Base-by-base conservation (phyloP, 768 basidiomycete genomes). In the Clathrus columnatus region DNA sequence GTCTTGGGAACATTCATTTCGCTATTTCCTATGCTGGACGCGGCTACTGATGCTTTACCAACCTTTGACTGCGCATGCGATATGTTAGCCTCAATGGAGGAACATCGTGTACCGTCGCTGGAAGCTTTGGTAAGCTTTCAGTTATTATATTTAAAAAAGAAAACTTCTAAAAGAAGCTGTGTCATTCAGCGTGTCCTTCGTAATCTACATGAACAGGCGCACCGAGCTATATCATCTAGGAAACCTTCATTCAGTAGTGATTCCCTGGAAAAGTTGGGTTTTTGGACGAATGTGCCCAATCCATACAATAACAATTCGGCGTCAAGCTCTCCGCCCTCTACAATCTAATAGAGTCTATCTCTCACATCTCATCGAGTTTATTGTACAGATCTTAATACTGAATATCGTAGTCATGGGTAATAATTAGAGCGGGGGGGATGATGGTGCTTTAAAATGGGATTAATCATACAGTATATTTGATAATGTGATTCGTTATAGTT, bases 211-310 rank as follows among this genome's bases (percentile, higher is more conserved):
- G 26, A 29, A 23, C 16, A 46, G 27, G 54, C 44, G 4, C 54
- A 55, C 7, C 54, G 21, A 27, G 54, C 54, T 16, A 21, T 16
- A 42, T 55, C 44, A n/a, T 44, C 46, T 18, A 26, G 54, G 21
- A 44, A 47, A 17, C 24, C 27, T 4, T 55, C 54, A 8, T 27
- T 17, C 29, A 36, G 18, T 16, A 30, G 44, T 47, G 26, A 30
- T 55, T 17, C 14, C n/a, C 36, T 36, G 36, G 54, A 55, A 17
- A 30, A 20, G 28, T 20, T 55, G 2, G 44, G 54, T n/a, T 55
- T 55, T 18, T 55, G 54, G 54, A 55, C 54, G 26, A 55, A 21
- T 41, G 18, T 55, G 27, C 54, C 54, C 18, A 29, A 48, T 47
- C 54, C 54, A 8, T 55, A 48, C 26, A 30, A 24, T 11, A n/a